Base-by-base conservation (phyloP, 169 alveolate species). In the Plasmodium malariae region DNA sequence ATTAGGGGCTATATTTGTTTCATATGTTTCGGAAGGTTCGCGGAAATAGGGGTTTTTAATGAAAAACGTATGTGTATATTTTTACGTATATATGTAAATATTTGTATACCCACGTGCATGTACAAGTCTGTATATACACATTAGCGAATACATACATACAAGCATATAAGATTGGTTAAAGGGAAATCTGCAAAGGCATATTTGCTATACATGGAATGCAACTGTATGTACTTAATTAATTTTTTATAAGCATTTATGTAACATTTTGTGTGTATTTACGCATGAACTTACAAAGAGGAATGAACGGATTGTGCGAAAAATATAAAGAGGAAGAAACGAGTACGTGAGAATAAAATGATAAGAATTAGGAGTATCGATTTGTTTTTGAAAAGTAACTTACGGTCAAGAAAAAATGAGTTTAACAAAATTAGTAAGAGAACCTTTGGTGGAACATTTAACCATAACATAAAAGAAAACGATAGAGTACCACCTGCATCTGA, bases 401-500 rank as follows among this genome's bases (percentile, higher is more conserved):
- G 21, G 43, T 76, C 62, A 60, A 43, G 63, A 54, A 76, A 40
- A 62, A 76, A 76, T 67, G 59, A 63, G 45, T 45, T 76, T 3
- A 76, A 76, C 54, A 62, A 63, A 62, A 60, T 76, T 62, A 17
- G 74, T 51, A 60, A 48, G 24, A 91, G 96, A 51, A 68, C 63
- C 3, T 89, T 92, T 68, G 95, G 94, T 21, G 87, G 93, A 19
- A 91, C 76, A 40, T 69, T 94, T 57, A 93, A 92, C 36, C 95
- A 80, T 36, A 94, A 92, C 59, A 86, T 94, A 67, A 94, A 92
- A 83, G 92, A 89, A 74, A 54, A 89, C 70, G 74, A 78, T 32
- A 49, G 87, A 32, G 92, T 94, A 87, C 96, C 96, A 7, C 95
- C 97, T 19, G 96, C 97, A n/a, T 92, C 95, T 51, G 97, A 95